Evolutionary conservation across 768 basidiomycete genomes (phyloP), one percentile per base, ranked within the genome.

Genomic region (Macrolepiota fuliginosa): DNA sequence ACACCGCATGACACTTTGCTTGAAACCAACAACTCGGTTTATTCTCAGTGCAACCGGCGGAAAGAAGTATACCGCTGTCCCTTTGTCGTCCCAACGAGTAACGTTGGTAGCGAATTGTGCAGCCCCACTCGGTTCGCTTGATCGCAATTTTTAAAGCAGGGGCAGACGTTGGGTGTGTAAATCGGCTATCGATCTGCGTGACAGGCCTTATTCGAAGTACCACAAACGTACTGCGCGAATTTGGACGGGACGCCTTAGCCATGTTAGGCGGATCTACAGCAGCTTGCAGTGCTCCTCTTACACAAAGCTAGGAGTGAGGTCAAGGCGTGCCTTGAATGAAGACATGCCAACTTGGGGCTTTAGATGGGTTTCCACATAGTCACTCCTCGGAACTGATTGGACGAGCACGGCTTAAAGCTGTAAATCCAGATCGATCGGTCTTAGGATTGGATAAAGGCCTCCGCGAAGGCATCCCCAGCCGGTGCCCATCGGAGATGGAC

Each of bases 231-330:
- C 51, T 17, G 15, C 51, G 35, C 37, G 35, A 53, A 36, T 17
- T 53, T 53, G 51, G 51, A 5, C 19, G 15, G 6, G 32, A 15
- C 17, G 15, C 25, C 50, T 32, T 51, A 32, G 32, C 29, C 7
- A 17, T 3, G 27, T 53, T 53, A 53, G 51, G 51, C 57, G 49
- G 57, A 58, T 58, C 57, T 58, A 50, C 39, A 35, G 37, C 2
- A 15, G 22, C 27, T 17, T 56, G 37, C 25, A 10, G 15, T 19
- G 17, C 9, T 17, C 27, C 45, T 22, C 22, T 37, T 47, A 12
- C n/a, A 49, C 4, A 13, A 57, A 49, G 29, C 17, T 11, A 35
- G 10, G 19, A 50, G 50, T 42, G 51, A 40, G 50, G 58, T 29
- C 50, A 24, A 12, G 58, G 58, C 50, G 50, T 59, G 58, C 39